Evolutionary conservation across 192 early-diverging fungal genomes (phyloP), one percentile per base, ranked within the genome.

Genomic region (Coemansia sp.): DNA sequence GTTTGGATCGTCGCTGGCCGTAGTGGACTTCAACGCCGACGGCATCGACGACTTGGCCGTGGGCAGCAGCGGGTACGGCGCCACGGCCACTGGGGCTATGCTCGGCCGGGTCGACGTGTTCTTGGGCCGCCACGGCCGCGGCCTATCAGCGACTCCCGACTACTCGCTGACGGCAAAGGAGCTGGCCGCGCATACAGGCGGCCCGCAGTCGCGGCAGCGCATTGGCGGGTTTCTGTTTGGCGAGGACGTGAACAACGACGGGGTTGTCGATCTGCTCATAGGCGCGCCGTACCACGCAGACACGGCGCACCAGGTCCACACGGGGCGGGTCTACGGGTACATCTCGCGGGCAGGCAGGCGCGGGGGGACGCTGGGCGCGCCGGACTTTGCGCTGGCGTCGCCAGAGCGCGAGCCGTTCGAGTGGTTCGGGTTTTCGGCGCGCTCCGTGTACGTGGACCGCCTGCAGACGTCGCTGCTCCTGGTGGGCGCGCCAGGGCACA

Each of bases 1-100:
- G 24, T 96, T 95, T 77, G 95, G 95, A 6, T 87, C 88, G 71
- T 84, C 90, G 0, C 43, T 92, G 42, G 87, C 90, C 0, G 92
- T 93, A 19, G 73, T 94, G 4, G 95, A 96, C 70, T 76, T 92
- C 20, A 96, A 96, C 65, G 65, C 77, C 14, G 95, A 96, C 69
- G 94, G 95, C 0, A 88, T 95, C 20, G 94, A 94, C 68, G 94
- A 96, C 73, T 77, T 96, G 38, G 93, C 84, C 4, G 86, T 96
- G 7, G 86, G 89, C 4, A 77, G 75, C 65, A 77, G 72, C 66
- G 45, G 87, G 85, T 38, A 92, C 89, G 36, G 84, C 51, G 66
- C 37, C 62, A 65, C 40, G 47, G 74, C 57, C 27, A 72, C 59
- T 7, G 79, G 60, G 7, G 19, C 24, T 39, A 71, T 62, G 62